These are phyloP conservation scores for Suillus spraguei DNA, from an alignment of 768 basidiomycete genomes.

Conservation along the genomic window DNA sequence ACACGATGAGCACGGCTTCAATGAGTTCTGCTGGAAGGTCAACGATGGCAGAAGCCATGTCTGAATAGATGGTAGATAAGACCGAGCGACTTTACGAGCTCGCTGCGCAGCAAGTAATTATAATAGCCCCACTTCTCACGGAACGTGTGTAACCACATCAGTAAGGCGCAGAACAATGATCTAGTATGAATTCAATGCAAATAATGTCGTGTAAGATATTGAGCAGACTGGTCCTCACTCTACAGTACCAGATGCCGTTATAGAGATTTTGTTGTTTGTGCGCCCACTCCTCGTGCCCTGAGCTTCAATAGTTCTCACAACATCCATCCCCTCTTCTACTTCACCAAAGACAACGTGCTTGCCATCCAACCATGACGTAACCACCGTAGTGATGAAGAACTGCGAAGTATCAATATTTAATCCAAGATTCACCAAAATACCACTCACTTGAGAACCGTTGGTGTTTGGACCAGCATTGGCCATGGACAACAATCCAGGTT, in stretches of 20 bases:
- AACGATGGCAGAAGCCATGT: not conserved
- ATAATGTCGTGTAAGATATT: not conserved
- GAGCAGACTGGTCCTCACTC: conserved; percentile 22
- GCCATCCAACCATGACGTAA: conserved; percentile 61
- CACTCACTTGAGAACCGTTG: conserved; percentile 72
- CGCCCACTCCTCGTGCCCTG: conserved; percentile 30
- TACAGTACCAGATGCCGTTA: conserved; percentile 56
- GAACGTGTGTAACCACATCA: not conserved
- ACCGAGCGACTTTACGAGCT: not conserved
- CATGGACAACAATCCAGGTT: conserved; percentile 75
- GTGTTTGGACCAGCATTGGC: conserved; percentile 86
- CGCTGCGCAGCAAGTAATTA: not conserved
- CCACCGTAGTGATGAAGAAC: conserved; percentile 80
- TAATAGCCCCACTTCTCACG: not conserved
- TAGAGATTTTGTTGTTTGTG: conserved; percentile 45
- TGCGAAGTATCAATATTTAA: conserved; percentile 21
- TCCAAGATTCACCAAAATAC: not conserved
- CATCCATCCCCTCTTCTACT: conserved; percentile 44
- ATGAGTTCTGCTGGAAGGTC: conserved; percentile 43
- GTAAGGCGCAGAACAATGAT: not conserved
- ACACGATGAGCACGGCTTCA: conserved; percentile 38
- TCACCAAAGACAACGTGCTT: conserved; percentile 52
- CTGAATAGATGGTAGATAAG: not conserved
- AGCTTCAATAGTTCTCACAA: conserved; percentile 44
- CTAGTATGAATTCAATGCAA: not conserved